Base-by-base conservation (phyloP, 768 basidiomycete genomes). In the Tephrocybe sp. region DNA sequence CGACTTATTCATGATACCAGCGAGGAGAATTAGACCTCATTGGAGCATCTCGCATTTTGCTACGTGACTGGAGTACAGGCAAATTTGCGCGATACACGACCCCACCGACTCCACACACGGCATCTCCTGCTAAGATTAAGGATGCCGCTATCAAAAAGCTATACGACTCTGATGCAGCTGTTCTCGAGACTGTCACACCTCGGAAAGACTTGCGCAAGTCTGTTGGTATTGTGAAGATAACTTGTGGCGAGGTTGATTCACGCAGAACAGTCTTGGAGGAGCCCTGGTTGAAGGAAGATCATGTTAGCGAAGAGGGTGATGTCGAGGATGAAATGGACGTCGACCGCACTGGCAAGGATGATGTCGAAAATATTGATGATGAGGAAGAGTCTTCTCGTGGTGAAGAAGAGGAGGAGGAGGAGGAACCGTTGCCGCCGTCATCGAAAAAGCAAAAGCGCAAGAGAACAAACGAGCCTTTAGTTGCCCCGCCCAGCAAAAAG, bases 41-140 rank as follows among this genome's bases (percentile, higher is more conserved):
- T 3, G 82, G 81, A 34, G 90, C 93, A 4, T 86, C 89, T 12
- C 84, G 88, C 18, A 75, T 87, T 51, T 75, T 97, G 30, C 75
- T 97, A 36, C 83, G 87, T 9, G 92, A 96, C 69, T 97, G 93
- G 93, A 82, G 75, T 51, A 76, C 74, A 6, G 86, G 87, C 44
- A 85, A 80, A 54, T 75, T 96, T 59, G 77, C 82, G 21, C 80
- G 87, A 52, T 94, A 88, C 69, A 83, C 87, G 5, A 66, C 73
- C 40, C 86, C 87, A 1, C 71, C 77, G 0, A 40, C 55, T 2
- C 55, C 54, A 4, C 52, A 51, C 26, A 37, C 51, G 9, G 37
- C 56, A 27, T 34, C 60, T n/a, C 12, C 44, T 41, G 13, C 27
- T 28, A 35, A 44, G 30, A 32, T 21, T 31, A 34, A 54, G 53